A percentile compares a stretch with the other conserved stretches of the same genome.
Conservation (phyloP, 441 rosid genomes). For the Sinapis alba region DNA sequence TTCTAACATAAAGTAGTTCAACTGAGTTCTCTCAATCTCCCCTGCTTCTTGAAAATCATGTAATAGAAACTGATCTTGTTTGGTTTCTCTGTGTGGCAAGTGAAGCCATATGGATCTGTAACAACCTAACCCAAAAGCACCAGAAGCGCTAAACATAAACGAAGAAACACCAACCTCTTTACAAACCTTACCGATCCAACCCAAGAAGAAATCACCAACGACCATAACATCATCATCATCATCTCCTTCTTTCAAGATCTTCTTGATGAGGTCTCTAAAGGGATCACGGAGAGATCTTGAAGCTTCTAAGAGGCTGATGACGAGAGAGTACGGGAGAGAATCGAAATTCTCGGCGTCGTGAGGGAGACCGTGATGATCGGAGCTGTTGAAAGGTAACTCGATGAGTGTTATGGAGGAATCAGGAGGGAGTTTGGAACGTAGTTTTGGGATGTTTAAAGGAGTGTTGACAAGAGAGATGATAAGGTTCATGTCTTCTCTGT, state of each 20-base stretch:
- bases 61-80: slow-evolving; percentile 41
- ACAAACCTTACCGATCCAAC: slow-evolving; percentile 68
- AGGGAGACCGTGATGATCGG: slow-evolving; percentile 60
- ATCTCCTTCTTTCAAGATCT: slow-evolving; percentile 23
- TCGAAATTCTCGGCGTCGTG: slow-evolving; percentile 43
- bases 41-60: slow-evolving; percentile 53
- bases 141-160: slow-evolving; percentile 56
- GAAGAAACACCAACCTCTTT: slow-evolving; percentile 56
- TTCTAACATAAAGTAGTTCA: slow-evolving; percentile 46
- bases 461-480: slow-evolving; percentile 56
- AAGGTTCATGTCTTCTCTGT: not conserved
- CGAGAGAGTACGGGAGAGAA: slow-evolving; percentile 43
- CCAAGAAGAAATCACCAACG: slow-evolving; percentile 73
- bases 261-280: slow-evolving; percentile 35
- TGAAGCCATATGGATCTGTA: slow-evolving; percentile 67
- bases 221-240: slow-evolving; percentile 38
- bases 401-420: slow-evolving; percentile 51
- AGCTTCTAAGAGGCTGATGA: slow-evolving; percentile 47
- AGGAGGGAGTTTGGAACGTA: slow-evolving; percentile 47
- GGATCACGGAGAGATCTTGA: slow-evolving; percentile 45
- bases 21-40: slow-evolving; percentile 51
- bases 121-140: slow-evolving; percentile 71
- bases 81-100: slow-evolving; percentile 50
- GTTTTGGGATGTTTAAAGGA: slow-evolving; percentile 55
- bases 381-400: slow-evolving; percentile 56